Percentiles rank a stretch among this genome's conserved stretches.
Evolutionary conservation across 2,329 filamentous ascomycete species (phyloP).

Genomic region (Whalleya microplaca): DNA sequence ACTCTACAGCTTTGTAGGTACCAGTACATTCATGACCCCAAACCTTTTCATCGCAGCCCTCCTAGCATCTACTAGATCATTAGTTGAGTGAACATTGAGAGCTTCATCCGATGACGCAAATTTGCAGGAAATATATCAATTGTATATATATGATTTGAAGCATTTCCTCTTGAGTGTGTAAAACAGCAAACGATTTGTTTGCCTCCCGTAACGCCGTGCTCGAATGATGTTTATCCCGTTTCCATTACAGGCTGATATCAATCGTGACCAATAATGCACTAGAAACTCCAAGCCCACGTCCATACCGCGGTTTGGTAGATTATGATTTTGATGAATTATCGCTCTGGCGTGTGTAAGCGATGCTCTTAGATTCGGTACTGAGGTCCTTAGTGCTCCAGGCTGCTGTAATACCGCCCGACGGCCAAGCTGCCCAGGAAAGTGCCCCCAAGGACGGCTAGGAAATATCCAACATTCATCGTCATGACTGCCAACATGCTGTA

Average conservation of each 20-base stretch:
- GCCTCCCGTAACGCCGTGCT: constrained; percentile 23
- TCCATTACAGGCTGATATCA: constrained; percentile 24
- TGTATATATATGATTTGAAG: neutral
- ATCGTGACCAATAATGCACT: constrained; percentile 19
- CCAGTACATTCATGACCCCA: constrained; percentile 29
- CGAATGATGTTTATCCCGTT: constrained; percentile 13
- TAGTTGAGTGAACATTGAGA: neutral
- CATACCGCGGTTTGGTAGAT: constrained; percentile 8
- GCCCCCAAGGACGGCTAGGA: constrained; percentile 37
- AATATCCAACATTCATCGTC: constrained; percentile 41
- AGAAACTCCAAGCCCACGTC: constrained; percentile 3
- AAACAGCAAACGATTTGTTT: constrained; percentile 15
- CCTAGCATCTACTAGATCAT: neutral
- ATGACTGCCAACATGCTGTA: constrained; percentile 44
- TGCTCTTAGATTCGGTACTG: neutral
- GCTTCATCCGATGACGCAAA: neutral
- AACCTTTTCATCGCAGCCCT: neutral
- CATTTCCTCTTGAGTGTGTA: no score
- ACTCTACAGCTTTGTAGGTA: constrained; percentile 34
- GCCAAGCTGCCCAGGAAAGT: constrained; percentile 84
- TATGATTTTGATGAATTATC: constrained; percentile 8
- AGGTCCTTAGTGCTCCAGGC: constrained; percentile 27
- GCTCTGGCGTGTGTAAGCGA: constrained; percentile 14
- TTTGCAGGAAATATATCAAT: neutral
- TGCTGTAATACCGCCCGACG: constrained; percentile 66